Conservation (phyloP, 345 rosid genomes). For the Euphorbia pulcherrima region DNA sequence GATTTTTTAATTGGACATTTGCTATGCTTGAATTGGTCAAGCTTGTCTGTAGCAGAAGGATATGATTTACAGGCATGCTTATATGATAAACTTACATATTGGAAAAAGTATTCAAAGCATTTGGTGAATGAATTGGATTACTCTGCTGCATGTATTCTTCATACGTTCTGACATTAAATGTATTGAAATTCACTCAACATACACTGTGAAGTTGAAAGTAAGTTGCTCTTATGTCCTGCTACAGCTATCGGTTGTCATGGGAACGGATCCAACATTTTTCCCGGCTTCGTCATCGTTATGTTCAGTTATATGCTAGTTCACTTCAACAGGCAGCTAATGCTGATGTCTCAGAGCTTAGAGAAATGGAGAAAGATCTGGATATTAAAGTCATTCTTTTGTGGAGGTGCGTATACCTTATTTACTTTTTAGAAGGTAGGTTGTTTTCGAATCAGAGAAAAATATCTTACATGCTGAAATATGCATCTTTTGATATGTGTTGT, state of each 20-base stretch:
- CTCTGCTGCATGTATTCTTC: not conserved
- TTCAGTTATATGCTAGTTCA: slow-evolving; percentile 72
- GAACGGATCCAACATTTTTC: slow-evolving; percentile 71
- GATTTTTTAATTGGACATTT: not conserved
- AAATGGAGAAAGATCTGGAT: slow-evolving; percentile 87
- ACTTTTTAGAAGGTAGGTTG: slow-evolving; percentile 3
- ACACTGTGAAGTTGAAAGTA: slow-evolving; percentile 25
- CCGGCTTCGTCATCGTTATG: slow-evolving; percentile 80
- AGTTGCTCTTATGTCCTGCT: slow-evolving; percentile 22
- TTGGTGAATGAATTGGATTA: not conserved
- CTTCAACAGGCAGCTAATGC: slow-evolving; percentile 63
- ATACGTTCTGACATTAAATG: not conserved
- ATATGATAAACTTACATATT: not conserved
- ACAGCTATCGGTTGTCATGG: slow-evolving; percentile 88
- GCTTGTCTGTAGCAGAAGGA: slow-evolving; percentile 70
- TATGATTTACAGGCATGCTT: slow-evolving; percentile 44
- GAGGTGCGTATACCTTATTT: slow-evolving; percentile 51
- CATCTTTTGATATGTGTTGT: not conserved
- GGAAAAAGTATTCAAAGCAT: not conserved
- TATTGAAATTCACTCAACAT: not conserved
- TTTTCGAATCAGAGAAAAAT: not conserved
- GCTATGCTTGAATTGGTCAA: slow-evolving; percentile 49
- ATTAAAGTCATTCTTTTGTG: slow-evolving; percentile 90
- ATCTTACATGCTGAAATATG: not conserved
- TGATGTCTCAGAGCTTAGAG: slow-evolving; percentile 60